Conservation (phyloP, 2,329 filamentous ascomycete genomes). For the Ceratocystis huliohia region DNA sequence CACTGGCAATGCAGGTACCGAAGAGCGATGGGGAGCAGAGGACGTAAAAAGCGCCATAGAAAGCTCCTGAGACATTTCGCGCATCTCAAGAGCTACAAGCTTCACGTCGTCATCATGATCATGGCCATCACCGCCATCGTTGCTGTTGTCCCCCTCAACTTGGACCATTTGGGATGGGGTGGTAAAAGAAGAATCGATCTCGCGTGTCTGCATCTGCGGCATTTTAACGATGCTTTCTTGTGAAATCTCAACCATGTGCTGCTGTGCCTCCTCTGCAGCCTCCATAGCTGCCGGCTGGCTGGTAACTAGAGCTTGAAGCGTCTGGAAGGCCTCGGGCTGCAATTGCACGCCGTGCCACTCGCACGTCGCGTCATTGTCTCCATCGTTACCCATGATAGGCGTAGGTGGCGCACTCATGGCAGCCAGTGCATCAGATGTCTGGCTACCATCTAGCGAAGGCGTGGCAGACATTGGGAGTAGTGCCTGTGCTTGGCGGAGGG, state of each 20-base stretch:
- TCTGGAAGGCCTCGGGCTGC: conserved; percentile 61
- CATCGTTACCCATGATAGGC: conserved; percentile 52
- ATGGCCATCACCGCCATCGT: background rate
- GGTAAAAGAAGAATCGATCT: conserved; percentile 16
- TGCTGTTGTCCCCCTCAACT: background rate
- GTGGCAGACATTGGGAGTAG: conserved; percentile 67
- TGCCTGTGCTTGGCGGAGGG: conserved; percentile 46
- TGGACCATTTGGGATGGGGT: no score
- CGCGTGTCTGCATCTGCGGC: conserved; percentile 20
- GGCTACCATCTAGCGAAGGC: conserved; percentile 78
- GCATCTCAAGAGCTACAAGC: conserved; percentile 14
- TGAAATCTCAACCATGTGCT: conserved; percentile 27
- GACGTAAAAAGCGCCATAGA: conserved; percentile 22
- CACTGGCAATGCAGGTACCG: conserved; percentile 32
- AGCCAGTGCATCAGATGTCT: conserved; percentile 78
- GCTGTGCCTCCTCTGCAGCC: conserved; percentile 45
- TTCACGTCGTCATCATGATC: conserved; percentile 16
- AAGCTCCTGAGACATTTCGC: conserved; percentile 20
- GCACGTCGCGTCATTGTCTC: conserved; percentile 36
- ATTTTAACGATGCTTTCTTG: conserved; percentile 33
- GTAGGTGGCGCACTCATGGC: conserved; percentile 74
- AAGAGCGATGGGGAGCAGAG: conserved; percentile 40
- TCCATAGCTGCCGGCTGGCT: conserved; percentile 30
- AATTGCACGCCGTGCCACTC: conserved; percentile 64
- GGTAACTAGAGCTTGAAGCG: conserved; percentile 59